These are phyloP conservation scores for Pezizomycotina sp. DNA, from an alignment of 2,329 filamentous ascomycete species.

Conservation along the genomic window DNA sequence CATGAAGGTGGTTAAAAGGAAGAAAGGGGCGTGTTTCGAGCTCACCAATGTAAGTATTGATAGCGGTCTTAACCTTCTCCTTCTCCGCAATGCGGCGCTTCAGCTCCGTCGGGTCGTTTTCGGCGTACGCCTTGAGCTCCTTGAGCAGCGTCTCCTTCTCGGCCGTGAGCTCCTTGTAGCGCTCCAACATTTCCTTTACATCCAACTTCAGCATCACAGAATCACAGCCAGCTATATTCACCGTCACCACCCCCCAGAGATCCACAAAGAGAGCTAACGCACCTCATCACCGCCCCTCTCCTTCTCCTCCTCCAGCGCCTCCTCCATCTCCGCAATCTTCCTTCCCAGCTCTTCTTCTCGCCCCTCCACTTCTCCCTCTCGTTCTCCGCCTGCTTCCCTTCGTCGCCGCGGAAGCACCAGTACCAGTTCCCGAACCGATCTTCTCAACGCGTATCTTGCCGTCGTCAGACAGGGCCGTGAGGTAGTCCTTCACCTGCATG, in stretches of 20 bases:
- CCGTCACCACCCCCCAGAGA: neutral
- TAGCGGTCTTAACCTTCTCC: slow-evolving; percentile 16
- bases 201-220: neutral
- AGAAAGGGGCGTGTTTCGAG: neutral
- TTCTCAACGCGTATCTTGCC: slow-evolving; percentile 48
- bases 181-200: slow-evolving; percentile 8
- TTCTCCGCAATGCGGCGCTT: slow-evolving; percentile 14
- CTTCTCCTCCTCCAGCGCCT: slow-evolving; percentile 7
- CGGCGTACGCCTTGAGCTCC: slow-evolving; percentile 19
- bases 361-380: slow-evolving; percentile 19
- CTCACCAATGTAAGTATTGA: slow-evolving; percentile 21
- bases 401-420: slow-evolving; percentile 48
- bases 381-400: slow-evolving; percentile 33
- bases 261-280: neutral
- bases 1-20: neutral
- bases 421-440: slow-evolving; percentile 57
- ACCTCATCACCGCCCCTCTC: slow-evolving; percentile 6
- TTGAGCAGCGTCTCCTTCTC: slow-evolving; percentile 17
- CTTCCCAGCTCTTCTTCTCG: slow-evolving; percentile 8
- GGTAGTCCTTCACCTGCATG: slow-evolving; percentile 52
- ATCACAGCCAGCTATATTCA: neutral
- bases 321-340: slow-evolving; percentile 3
- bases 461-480: slow-evolving; percentile 46
- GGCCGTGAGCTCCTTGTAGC: slow-evolving; percentile 10
- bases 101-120: slow-evolving; percentile 17